Evolutionary conservation across 2,329 filamentous ascomycete genomes (phyloP).

Genomic region (Beauveria sp.): DNA sequence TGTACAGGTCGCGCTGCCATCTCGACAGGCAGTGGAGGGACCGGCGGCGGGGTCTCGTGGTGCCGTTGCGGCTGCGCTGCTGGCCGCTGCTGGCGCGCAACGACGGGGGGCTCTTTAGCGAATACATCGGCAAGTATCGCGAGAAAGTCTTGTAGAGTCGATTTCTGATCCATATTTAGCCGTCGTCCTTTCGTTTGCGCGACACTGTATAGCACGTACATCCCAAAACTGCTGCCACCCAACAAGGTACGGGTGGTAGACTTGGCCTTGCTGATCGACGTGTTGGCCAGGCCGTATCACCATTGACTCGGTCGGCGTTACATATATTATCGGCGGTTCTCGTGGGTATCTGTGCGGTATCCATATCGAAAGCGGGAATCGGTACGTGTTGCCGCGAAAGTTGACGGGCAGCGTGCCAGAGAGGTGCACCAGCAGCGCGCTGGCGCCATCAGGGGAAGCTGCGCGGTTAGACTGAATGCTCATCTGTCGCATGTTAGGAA

Average conservation of each 20-base stretch:
- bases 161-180: constrained; percentile 50
- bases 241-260: constrained; percentile 93
- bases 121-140: constrained; percentile 80
- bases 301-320: constrained; percentile 84
- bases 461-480: constrained; percentile 17
- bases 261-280: constrained; percentile 83
- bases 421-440: constrained; percentile 78
- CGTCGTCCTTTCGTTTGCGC: neutral
- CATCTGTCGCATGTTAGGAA: no score
- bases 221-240: constrained; percentile 87
- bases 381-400: constrained; percentile 83
- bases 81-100: constrained; percentile 56
- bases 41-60: constrained; percentile 48
- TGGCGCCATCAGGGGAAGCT: constrained; percentile 85
- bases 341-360: constrained; percentile 83
- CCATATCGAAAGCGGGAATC: constrained; percentile 90
- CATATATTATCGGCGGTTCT: constrained; percentile 79
- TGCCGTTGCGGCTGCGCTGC: constrained; percentile 26
- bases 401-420: constrained; percentile 82
- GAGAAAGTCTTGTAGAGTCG: constrained; percentile 74
- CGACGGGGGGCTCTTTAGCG: constrained; percentile 87
- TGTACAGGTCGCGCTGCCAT: constrained; percentile 37
- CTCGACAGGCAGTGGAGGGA: constrained; percentile 66
- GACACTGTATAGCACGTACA: constrained; percentile 46
- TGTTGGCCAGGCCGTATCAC: constrained; percentile 86